Evolutionary conservation across 1,139 yeast species (phyloP), one percentile per base, ranked within the genome.

Genomic region (Lodderomyces elongisporus): DNA sequence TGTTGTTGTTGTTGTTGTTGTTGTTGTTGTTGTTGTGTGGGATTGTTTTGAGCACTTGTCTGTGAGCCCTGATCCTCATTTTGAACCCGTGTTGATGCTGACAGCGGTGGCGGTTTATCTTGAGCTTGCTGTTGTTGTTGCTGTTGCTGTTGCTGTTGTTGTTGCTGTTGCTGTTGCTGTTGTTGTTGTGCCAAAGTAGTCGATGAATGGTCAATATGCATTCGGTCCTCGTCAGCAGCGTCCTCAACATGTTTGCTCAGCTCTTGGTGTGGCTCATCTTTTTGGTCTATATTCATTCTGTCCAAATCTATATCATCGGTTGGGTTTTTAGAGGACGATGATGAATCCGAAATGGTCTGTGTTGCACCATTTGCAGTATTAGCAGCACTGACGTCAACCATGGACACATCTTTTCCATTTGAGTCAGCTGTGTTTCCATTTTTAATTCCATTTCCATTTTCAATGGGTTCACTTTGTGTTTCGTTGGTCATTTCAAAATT

Each of bases 281-380:
- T 39, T 20, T 35, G 36, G 33, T 58, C 65, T 28, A 60, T 49
- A 39, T 60, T 62, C 54, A 62, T 54, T 36, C 60, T 62, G 34
- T 70, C 78, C 44, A 51, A 42, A 17, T 57, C 63, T 28, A 48
- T 47, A 31, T 64, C 71, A 32, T 66, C 74, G 3, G 69, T 66
- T 24, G 66, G 50, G 18, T 66, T 60, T 10, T 7, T 8, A 20
- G 22, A 20, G 22, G 9, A 7, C 9, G 7, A 8, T 20, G 22
- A 20, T 10, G 22, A 20, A 7, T 7, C 7, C 22, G 22, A 18
- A 14, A n/a, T 8, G 10, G 5, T 13, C n/a, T 7, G 9, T 4
- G 30, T 20, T 7, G 16, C 30, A 28, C 13, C 16, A 22, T 12
- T 29, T 23, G 27, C 12, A n/a, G 30, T 21, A 16, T 13, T 21